These are phyloP conservation scores for Acacia concinna DNA, from an alignment of 331 rosid species.

Conservation along the genomic window DNA sequence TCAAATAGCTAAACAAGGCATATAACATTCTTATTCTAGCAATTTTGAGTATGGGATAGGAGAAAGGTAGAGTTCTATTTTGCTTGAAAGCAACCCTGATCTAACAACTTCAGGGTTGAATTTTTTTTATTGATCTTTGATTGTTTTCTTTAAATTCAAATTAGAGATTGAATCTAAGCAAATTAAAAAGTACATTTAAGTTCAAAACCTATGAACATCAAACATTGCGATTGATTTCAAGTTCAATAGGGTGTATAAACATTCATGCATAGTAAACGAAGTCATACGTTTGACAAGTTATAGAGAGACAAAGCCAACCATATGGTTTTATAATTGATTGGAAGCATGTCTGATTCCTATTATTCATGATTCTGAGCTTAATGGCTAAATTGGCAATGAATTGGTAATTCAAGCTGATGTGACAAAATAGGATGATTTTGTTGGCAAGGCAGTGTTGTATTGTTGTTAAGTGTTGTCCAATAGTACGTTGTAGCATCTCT, in stretches of 20 bases:
- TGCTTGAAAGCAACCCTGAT: slow-evolving; percentile 16
- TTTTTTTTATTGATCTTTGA: neutral
- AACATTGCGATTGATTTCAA: slow-evolving; percentile 15
- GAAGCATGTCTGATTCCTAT: neutral
- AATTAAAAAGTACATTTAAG: slow-evolving; percentile 7
- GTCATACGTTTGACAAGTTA: neutral
- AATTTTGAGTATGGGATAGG: neutral
- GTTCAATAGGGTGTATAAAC: slow-evolving; percentile 4
- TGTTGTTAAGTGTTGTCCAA: neutral
- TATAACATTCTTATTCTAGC: slow-evolving; percentile 9
- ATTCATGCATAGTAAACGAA: neutral
- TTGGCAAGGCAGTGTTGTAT: neutral
- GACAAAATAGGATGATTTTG: neutral
- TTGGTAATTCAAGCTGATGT: neutral
- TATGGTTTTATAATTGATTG: neutral
- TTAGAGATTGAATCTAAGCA: neutral
- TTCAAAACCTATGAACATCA: neutral
- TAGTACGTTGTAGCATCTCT: neutral
- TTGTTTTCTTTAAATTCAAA: neutral
- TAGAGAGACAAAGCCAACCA: neutral
- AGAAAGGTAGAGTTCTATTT: neutral
- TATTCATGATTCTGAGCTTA: neutral
- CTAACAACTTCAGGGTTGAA: slow-evolving; percentile 5
- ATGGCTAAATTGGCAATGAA: neutral
- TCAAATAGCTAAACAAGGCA: neutral